A percentile compares a stretch with the other conserved stretches of the same genome.
Conservation (phyloP, 2,329 filamentous ascomycete genomes). For the Aspergillus brasiliensis region DNA sequence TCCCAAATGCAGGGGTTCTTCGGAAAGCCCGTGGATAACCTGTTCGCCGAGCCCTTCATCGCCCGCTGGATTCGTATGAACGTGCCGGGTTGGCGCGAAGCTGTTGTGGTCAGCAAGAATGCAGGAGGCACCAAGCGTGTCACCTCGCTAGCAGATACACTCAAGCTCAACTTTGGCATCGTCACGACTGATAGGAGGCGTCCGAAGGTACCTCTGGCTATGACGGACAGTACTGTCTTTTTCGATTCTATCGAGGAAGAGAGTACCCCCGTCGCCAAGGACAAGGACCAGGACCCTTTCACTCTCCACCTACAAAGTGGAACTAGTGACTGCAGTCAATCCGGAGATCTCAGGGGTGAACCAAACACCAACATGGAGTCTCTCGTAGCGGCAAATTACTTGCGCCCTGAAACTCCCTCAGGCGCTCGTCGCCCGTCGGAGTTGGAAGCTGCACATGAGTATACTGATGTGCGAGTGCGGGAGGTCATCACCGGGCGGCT, state of each 20-base stretch:
- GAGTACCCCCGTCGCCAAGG: slow-evolving; percentile 24
- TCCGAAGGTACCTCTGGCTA: slow-evolving; percentile 54
- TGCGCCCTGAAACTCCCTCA: slow-evolving; percentile 41
- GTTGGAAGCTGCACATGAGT: slow-evolving; percentile 54
- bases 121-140: slow-evolving; percentile 96
- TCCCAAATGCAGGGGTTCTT: slow-evolving; percentile 99
- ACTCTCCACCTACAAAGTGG: slow-evolving; percentile 28
- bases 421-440: slow-evolving; percentile 46
- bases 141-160: slow-evolving; percentile 88
- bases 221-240: slow-evolving; percentile 78
- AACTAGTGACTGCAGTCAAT: slow-evolving; percentile 19
- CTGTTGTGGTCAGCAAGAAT: slow-evolving; percentile 97
- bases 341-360: slow-evolving; percentile 13
- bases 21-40: slow-evolving; percentile 94
- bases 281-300: slow-evolving; percentile 33
- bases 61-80: slow-evolving; percentile 93
- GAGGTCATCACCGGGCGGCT: slow-evolving; percentile 91
- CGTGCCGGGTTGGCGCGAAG: slow-evolving; percentile 80
- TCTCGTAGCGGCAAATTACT: slow-evolving; percentile 27
- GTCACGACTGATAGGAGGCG: slow-evolving; percentile 66
- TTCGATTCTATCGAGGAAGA: slow-evolving; percentile 62
- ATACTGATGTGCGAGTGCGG: slow-evolving; percentile 77
- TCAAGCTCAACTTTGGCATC: slow-evolving; percentile 97
- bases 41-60: slow-evolving; percentile 92
- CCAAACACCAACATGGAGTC: slow-evolving; percentile 29